Conservation (phyloP, 805 yeast genomes). For the Candida dajiaensis region DNA sequence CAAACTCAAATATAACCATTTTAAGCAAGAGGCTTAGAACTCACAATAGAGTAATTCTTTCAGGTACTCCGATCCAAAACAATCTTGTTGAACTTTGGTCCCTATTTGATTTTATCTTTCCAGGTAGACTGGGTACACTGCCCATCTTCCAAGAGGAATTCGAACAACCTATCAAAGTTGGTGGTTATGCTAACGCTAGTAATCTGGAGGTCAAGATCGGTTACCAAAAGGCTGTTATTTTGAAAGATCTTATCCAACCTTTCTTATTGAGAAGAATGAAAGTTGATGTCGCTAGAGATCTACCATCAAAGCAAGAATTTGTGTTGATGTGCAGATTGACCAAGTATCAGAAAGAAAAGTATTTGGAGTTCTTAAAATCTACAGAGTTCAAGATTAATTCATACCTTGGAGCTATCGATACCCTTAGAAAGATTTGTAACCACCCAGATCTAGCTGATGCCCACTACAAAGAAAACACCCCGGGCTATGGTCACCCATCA, state of each 20-base stretch:
- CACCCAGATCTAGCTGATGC: constrained; percentile 82
- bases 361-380: constrained; percentile 67
- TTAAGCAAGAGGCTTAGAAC: constrained; percentile 82
- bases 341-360: constrained; percentile 63
- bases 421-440: constrained; percentile 86
- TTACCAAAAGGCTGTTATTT: constrained; percentile 88
- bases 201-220: constrained; percentile 96
- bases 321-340: constrained; percentile 89
- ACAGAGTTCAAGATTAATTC: constrained; percentile 70
- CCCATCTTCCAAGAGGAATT: constrained; percentile 94
- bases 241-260: constrained; percentile 85
- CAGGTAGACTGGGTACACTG: constrained; percentile 89
- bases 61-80: constrained; percentile 97
- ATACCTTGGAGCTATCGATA: constrained; percentile 87
- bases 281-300: constrained; percentile 89
- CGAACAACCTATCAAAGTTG: constrained; percentile 86
- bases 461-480: constrained; percentile 24
- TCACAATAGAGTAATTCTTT: constrained; percentile 76
- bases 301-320: constrained; percentile 91
- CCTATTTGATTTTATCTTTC: constrained; percentile 88
- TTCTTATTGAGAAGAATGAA: constrained; percentile 83
- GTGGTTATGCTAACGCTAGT: constrained; percentile 98
- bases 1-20: constrained; percentile 82
- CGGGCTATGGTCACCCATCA: constrained; percentile 47
- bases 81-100: constrained; percentile 92